A percentile compares a stretch with the other conserved stretches of the same genome.
These are phyloP conservation scores for Amaranthus hypochondriacus DNA, from an alignment of 148 eudicot genomes.

Conservation along the genomic window DNA sequence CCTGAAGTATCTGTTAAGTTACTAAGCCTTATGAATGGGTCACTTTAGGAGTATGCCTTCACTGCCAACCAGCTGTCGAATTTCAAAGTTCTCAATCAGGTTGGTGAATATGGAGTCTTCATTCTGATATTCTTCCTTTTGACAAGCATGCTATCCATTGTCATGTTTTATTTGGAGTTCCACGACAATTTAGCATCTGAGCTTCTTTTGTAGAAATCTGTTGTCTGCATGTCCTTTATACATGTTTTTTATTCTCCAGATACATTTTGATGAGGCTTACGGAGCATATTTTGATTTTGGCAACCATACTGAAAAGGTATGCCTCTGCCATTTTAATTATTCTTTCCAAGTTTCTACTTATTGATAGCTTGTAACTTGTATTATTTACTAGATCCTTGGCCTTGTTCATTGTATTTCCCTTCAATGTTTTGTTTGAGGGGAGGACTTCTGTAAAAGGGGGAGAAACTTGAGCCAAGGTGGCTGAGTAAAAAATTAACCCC, in stretches of 20 bases:
- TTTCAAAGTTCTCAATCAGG: slow-evolving; percentile 82
- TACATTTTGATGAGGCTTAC: slow-evolving; percentile 70
- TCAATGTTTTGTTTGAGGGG: not conserved
- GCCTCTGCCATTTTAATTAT: slow-evolving; percentile 1
- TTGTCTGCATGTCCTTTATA: not conserved
- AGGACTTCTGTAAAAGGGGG: not conserved
- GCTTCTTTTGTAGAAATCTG: not conserved
- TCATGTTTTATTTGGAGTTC: not conserved
- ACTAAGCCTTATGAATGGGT: slow-evolving; percentile 16
- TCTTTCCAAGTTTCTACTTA: not conserved
- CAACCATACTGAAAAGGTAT: slow-evolving; percentile 91
- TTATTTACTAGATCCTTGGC: not conserved
- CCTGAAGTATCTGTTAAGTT: slow-evolving; percentile 19
- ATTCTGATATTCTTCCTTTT: not conserved
- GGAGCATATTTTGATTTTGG: slow-evolving; percentile 97
- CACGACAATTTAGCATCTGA: not conserved
- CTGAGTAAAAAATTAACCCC: too few relatives aligned
- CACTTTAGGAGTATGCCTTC: slow-evolving; percentile 62
- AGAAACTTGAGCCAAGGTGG: too few relatives aligned
- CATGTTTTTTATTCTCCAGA: slow-evolving; percentile 38
- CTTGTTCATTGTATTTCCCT: not conserved
- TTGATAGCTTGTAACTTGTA: slow-evolving; percentile 4
- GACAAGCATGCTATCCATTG: not conserved
- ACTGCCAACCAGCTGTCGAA: slow-evolving; percentile 66
- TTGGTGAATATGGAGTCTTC: slow-evolving; percentile 20